These are phyloP conservation scores for Breviolum minutum DNA, from an alignment of 73 alveolate genomes.

Conservation along the genomic window DNA sequence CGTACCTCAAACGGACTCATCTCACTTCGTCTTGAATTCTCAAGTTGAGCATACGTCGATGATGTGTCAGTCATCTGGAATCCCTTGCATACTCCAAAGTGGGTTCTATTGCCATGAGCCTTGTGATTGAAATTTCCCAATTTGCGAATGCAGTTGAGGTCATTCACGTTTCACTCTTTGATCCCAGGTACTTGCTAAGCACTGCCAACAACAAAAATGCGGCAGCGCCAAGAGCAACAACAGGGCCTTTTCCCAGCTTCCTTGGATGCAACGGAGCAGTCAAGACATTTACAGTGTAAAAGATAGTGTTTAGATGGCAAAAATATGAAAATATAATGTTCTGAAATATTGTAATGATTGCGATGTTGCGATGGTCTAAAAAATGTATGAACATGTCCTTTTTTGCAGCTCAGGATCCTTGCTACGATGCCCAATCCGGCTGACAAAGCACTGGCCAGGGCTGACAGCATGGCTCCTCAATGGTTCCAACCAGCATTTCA, in stretches of 20 bases:
- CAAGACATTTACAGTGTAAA: background rate
- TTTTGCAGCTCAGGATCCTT: background rate
- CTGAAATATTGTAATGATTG: background rate
- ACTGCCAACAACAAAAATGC: slow-evolving; percentile 51
- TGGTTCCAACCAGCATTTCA: too few species aligned
- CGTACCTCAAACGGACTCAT: slow-evolving; percentile 23
- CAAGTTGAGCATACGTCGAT: background rate
- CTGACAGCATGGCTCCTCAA: slow-evolving; percentile 82
- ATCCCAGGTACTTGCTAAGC: slow-evolving; percentile 54
- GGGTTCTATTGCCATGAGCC: too few species aligned
- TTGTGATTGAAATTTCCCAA: too few species aligned
- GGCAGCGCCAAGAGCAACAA: slow-evolving; percentile 46
- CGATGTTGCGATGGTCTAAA: background rate
- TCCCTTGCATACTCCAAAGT: too few species aligned
- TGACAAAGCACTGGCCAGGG: slow-evolving; percentile 73
- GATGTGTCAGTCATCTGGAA: too few species aligned
- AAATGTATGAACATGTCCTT: background rate
- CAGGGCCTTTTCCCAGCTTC: slow-evolving; percentile 74
- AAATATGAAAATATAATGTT: too few species aligned
- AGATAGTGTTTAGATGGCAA: too few species aligned
- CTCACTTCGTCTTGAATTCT: background rate
- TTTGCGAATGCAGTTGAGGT: background rate
- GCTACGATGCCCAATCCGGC: slow-evolving; percentile 46
- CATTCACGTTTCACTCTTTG: background rate
- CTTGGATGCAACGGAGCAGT: background rate